Conservation (phyloP, 2,329 filamentous ascomycete species). For the Aspergillus aculeatinus region DNA sequence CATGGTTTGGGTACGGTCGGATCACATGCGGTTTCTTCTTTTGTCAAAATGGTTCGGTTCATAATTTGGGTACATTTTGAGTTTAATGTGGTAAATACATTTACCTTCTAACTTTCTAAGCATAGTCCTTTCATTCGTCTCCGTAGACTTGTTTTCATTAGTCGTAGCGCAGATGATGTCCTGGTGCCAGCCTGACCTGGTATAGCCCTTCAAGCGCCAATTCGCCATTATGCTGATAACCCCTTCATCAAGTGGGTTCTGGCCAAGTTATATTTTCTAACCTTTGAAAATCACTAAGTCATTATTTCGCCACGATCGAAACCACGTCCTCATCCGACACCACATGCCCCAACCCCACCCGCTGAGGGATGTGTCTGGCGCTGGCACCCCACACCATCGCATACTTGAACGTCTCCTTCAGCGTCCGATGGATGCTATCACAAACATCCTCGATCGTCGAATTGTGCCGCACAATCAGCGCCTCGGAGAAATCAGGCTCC, state of each 20-base stretch:
- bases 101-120: not conserved
- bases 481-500: slow-evolving; percentile 86
- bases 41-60: slow-evolving; percentile 11
- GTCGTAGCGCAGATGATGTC: too few relatives aligned
- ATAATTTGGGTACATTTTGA: slow-evolving; percentile 10
- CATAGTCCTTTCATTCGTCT: too few relatives aligned
- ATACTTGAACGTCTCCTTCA: slow-evolving; percentile 99
- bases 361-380: slow-evolving; percentile 88
- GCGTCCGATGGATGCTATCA: slow-evolving; percentile 84
- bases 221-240: too few relatives aligned
- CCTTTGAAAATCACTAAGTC: not conserved
- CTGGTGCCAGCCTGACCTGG: too few relatives aligned
- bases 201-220: too few relatives aligned
- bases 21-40: not conserved
- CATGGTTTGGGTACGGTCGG: slow-evolving; percentile 17
- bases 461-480: slow-evolving; percentile 84
- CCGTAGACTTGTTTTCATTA: not conserved
- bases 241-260: too few relatives aligned
- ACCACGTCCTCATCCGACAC: slow-evolving; percentile 72
- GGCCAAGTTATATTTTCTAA: not conserved
- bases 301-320: slow-evolving; percentile 58
- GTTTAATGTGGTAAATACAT: not conserved
- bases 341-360: slow-evolving; percentile 79
- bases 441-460: slow-evolving; percentile 96
- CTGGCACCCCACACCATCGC: slow-evolving; percentile 97